These are phyloP conservation scores for Alternaria solani DNA, from an alignment of 2,329 filamentous ascomycete species.

Conservation along the genomic window DNA sequence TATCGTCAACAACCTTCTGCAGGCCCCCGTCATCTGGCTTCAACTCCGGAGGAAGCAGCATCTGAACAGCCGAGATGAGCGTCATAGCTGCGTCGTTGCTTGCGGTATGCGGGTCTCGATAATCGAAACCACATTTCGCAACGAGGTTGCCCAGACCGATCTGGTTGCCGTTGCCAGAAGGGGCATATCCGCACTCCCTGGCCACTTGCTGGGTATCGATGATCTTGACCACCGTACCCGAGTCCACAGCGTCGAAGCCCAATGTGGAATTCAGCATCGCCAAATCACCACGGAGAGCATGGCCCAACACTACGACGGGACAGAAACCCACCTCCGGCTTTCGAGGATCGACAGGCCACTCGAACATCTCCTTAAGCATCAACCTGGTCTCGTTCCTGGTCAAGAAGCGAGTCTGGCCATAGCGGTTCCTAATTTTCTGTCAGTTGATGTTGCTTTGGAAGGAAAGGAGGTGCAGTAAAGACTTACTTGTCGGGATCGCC, in stretches of 20 bases:
- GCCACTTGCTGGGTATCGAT: conserved; percentile 26
- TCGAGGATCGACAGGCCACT: conserved; percentile 10
- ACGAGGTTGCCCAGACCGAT: conserved; percentile 14
- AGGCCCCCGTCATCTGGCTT: neutral
- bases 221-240: conserved; percentile 14
- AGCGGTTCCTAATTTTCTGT: conserved; percentile 15
- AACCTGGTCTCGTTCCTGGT: neutral
- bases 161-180: neutral
- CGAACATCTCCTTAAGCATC: conserved; percentile 11
- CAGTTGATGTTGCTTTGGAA: neutral
- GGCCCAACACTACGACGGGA: conserved; percentile 19
- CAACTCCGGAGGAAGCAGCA: conserved; percentile 6
- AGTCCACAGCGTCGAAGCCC: neutral
- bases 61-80: conserved; percentile 21
- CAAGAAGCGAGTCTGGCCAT: conserved; percentile 22
- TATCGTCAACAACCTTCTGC: conserved; percentile 7
- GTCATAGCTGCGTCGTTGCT: conserved; percentile 28
- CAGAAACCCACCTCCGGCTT: conserved; percentile 7
- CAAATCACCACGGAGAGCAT: conserved; percentile 15
- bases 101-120: conserved; percentile 22
- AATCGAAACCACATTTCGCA: conserved; percentile 6
- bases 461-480: neutral
- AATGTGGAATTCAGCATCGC: conserved; percentile 9
- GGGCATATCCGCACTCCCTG: conserved; percentile 8
- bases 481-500: conserved; percentile 14